Evolutionary conservation across 2,329 filamentous ascomycete species (phyloP), one percentile per base, ranked within the genome.

Genomic region (Pseudomassariella vexata): DNA sequence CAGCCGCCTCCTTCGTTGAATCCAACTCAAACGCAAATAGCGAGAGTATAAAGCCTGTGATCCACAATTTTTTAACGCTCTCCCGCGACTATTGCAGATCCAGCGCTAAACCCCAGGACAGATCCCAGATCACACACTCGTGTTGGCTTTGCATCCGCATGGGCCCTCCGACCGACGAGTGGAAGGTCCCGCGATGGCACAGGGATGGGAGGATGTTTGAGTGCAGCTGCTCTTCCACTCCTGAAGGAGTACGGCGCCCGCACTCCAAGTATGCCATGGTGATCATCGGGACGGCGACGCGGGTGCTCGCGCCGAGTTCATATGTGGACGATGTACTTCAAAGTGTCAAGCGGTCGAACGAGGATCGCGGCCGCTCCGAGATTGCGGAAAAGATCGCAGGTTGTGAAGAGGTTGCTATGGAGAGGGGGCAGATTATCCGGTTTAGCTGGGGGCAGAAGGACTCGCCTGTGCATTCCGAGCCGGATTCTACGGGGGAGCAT

Each of bases 191-290:
- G 14, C 30, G 37, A 11, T 40, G 37, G 37, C 37, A 40, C 28
- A 27, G 17, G 12, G 37, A 40, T 17, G 37, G 35, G 4, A 23
- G 31, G 18, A 40, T 40, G 35, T 37, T 38, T 20, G 10, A n/a
- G 3, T 40, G 37, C 19, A 12, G 12, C 10, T 40, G 35, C 24
- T 27, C 28, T 5, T 5, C 10, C n/a, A 18, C 24, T 3, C 15
- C 15, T 3, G 10, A 21, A 19, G 21, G 6, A 8, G 7, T 11
- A 29, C 9, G 14, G 10, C n/a, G 9, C 8, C 34, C 34, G 12
- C 37, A 39, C 10, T 35, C 37, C 14, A 39, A 39, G 20, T 39
- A 39, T 11, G 37, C 37, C 19, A 16, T 39, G 14, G 34, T 35
- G 15, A 26, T 39, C 6, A 30, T 39, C n/a, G 37, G 37, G 8